phyloP scores from a whole-genome alignment of 768 basidiomycete genomes.

The Rhodotorula kratochvilovae region DNA sequence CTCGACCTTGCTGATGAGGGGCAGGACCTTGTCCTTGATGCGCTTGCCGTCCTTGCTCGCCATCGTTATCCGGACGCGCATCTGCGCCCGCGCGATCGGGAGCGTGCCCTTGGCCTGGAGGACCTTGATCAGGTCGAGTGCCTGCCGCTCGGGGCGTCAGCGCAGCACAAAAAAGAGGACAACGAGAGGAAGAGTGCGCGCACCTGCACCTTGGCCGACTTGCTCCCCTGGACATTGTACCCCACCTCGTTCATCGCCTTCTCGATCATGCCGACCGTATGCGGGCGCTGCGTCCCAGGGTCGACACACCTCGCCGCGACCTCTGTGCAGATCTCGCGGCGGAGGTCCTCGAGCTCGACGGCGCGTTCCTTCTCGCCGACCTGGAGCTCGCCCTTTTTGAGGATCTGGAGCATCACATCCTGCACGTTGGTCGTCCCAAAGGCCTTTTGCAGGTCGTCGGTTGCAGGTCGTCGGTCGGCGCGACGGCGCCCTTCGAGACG shows the following conservation, averaged over 20 bases:
- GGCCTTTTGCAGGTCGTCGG: slow-evolving; percentile 82
- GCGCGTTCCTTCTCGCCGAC: slow-evolving; percentile 95
- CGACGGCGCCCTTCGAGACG: slow-evolving; percentile 92
- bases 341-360: slow-evolving; percentile 74
- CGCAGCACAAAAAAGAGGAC: too few species aligned
- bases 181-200: slow-evolving; percentile 27
- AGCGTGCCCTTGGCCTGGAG: slow-evolving; percentile 78
- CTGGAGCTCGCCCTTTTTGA: slow-evolving; percentile 94
- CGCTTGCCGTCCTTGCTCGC: slow-evolving; percentile 64
- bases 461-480: slow-evolving; percentile 80
- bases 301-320: slow-evolving; percentile 96
- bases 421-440: slow-evolving; percentile 71
- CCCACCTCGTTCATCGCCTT: slow-evolving; percentile 96
- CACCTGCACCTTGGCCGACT: slow-evolving; percentile 92
- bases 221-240: slow-evolving; percentile 79
- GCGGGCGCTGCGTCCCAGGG: slow-evolving; percentile 78
- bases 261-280: slow-evolving; percentile 92
- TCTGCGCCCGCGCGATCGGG: slow-evolving; percentile 85
- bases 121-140: slow-evolving; percentile 78
- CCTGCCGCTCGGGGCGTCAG: slow-evolving; percentile 54
- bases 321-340: slow-evolving; percentile 84
- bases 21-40: slow-evolving; percentile 66
- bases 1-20: slow-evolving; percentile 76
- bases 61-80: slow-evolving; percentile 81
- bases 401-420: slow-evolving; percentile 81